Conservation (phyloP, 2,329 filamentous ascomycete genomes). For the Daldinia eschscholtzii region DNA sequence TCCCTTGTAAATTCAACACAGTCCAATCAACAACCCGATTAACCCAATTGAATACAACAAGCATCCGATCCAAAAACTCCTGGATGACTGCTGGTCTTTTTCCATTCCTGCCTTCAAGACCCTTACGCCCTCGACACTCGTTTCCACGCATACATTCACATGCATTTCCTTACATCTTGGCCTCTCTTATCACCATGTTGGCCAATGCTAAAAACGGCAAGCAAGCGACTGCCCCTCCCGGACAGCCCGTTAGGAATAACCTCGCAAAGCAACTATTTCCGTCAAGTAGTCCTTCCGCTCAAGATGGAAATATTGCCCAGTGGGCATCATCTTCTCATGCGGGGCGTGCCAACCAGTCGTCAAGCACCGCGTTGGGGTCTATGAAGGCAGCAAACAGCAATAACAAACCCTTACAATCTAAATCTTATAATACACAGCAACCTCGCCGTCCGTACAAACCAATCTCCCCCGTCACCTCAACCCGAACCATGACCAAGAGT, state of each 20-base stretch:
- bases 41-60: background rate
- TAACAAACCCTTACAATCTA: constrained; percentile 52
- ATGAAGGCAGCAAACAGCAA: constrained; percentile 55
- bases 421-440: constrained; percentile 54
- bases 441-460: constrained; percentile 39
- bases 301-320: constrained; percentile 63
- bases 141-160: constrained; percentile 30
- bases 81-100: constrained; percentile 45
- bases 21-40: background rate
- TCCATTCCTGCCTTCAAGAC: constrained; percentile 43
- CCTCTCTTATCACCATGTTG: constrained; percentile 47
- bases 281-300: constrained; percentile 65
- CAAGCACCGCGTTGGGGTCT: constrained; percentile 55
- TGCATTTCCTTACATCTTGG: constrained; percentile 26
- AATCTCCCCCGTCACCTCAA: constrained; percentile 29
- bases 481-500: constrained; percentile 29
- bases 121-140: constrained; percentile 34
- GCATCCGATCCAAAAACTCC: constrained; percentile 23
- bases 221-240: constrained; percentile 55
- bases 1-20: constrained; percentile 2
- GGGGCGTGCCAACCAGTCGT: constrained; percentile 54
- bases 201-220: constrained; percentile 50
- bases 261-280: constrained; percentile 68
- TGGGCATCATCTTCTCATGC: constrained; percentile 60
- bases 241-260: constrained; percentile 47